Conservation (phyloP, 1,284 basidiomycete species). For the Cutaneotrichosporon sp. region DNA sequence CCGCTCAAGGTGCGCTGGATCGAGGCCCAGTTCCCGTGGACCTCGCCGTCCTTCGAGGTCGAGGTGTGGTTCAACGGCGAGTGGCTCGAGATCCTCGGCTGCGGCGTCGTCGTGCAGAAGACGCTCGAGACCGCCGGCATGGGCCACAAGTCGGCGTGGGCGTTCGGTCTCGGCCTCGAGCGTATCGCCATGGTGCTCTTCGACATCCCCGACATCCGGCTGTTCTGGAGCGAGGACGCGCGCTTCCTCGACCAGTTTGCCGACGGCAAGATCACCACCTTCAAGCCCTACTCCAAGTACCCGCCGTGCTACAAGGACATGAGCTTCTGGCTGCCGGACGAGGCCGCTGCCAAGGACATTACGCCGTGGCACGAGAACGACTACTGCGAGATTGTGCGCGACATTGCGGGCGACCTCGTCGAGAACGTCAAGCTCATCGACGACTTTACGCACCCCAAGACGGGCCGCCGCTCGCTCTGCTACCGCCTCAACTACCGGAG, state of each 20-base stretch:
- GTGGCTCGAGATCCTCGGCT: slow-evolving; percentile 97
- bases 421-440: slow-evolving; percentile 92
- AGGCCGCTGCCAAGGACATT: slow-evolving; percentile 12
- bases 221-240: slow-evolving; percentile 93
- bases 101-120: slow-evolving; percentile 85
- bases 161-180: slow-evolving; percentile 95
- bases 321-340: slow-evolving; percentile 78
- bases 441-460: slow-evolving; percentile 88
- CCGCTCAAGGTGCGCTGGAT: slow-evolving; percentile 94
- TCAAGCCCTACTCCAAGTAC: slow-evolving; percentile 86
- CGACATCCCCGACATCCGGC: slow-evolving; percentile 96
- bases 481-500: slow-evolving; percentile 94
- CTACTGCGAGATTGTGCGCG: slow-evolving; percentile 91
- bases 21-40: slow-evolving; percentile 97
- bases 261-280: slow-evolving; percentile 70
- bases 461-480: slow-evolving; percentile 74
- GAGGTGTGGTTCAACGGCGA: slow-evolving; percentile 95
- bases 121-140: slow-evolving; percentile 84
- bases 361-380: slow-evolving; percentile 85
- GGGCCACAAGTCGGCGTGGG: slow-evolving; percentile 88
- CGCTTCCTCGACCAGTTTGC: slow-evolving; percentile 89
- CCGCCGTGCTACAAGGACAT: slow-evolving; percentile 87
- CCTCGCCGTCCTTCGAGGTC: slow-evolving; percentile 94
- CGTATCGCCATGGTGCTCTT: slow-evolving; percentile 98
- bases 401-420: slow-evolving; percentile 85